phyloP scores from a whole-genome alignment of 495 filamentous ascomycete species.

The Penicillium arizonense region DNA sequence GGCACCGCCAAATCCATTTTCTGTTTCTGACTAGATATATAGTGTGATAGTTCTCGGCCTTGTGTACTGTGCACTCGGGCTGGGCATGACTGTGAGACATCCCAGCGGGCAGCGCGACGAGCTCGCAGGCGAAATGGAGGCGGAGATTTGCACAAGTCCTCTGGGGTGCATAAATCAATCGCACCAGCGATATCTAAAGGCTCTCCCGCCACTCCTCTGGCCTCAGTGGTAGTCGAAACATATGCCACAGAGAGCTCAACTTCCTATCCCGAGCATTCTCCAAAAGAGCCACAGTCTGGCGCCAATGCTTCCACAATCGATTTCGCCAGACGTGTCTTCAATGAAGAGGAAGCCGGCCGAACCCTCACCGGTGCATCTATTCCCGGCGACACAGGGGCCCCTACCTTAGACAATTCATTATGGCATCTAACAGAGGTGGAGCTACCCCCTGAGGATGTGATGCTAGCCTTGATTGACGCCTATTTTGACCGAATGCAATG shows the following conservation, averaged over 20 bases:
- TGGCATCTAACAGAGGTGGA: slow-evolving; percentile 15
- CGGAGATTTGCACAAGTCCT: not conserved
- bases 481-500: slow-evolving; percentile 21
- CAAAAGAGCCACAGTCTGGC: slow-evolving; percentile 1
- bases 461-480: slow-evolving; percentile 13
- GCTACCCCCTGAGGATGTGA: slow-evolving; percentile 13
- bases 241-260: not conserved
- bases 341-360: slow-evolving; percentile 6
- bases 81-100: slow-evolving; percentile 4
- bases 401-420: not conserved
- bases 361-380: slow-evolving; percentile 3
- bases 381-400: not conserved
- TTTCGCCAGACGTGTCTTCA: slow-evolving; percentile 6
- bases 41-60: slow-evolving; percentile 3
- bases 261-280: not conserved
- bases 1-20: not conserved
- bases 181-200: not conserved
- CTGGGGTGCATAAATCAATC: not conserved
- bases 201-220: no score
- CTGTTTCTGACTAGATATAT: not conserved
- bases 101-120: not conserved
- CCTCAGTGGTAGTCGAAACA: not conserved
- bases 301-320: slow-evolving; percentile 1
- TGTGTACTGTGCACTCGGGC: slow-evolving; percentile 5
- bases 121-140: not conserved